Conservation (phyloP, 768 basidiomycete species). For the Termitomyces heimii region DNA sequence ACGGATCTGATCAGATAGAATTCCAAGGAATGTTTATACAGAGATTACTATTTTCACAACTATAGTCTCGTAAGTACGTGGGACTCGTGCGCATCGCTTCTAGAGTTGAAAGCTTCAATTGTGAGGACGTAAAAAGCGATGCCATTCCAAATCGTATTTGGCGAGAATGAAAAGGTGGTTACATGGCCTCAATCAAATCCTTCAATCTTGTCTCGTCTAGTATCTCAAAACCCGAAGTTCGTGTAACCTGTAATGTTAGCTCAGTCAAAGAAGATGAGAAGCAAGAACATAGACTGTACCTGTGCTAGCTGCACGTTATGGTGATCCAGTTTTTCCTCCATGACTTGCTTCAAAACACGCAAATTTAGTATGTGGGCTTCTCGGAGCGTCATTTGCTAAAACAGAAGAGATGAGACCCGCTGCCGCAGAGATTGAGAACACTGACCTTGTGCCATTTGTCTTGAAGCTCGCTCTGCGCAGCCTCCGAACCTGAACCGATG, state of each 20-base stretch:
- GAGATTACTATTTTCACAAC: neutral
- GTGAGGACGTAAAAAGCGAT: neutral
- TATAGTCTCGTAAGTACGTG: neutral
- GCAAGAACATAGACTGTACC: conserved; percentile 37
- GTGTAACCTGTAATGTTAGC: conserved; percentile 57
- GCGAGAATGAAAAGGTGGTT: conserved; percentile 19
- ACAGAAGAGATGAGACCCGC: neutral
- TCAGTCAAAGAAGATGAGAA: neutral
- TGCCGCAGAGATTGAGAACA: neutral
- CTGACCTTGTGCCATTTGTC: conserved; percentile 92
- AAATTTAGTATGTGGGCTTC: conserved; percentile 87
- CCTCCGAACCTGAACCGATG: conserved; percentile 96
- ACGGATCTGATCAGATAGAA: conserved; percentile 3
- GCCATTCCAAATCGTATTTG: neutral
- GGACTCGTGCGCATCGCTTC: neutral
- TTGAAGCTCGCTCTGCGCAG: conserved; percentile 94
- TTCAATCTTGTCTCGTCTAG: conserved; percentile 76
- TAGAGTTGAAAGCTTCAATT: neutral
- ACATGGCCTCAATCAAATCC: conserved; percentile 82
- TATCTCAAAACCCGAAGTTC: conserved; percentile 81
- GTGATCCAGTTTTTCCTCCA: conserved; percentile 99
- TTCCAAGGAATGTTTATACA: conserved; percentile 7
- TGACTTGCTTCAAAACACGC: conserved; percentile 94
- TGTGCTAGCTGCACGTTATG: conserved; percentile 98
- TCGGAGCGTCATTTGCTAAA: conserved; percentile 84